A percentile compares a stretch with the other conserved stretches of the same genome.
Evolutionary conservation across 164 flowering plant genomes (phyloP).

Genomic region (Liquidambar formosana): DNA sequence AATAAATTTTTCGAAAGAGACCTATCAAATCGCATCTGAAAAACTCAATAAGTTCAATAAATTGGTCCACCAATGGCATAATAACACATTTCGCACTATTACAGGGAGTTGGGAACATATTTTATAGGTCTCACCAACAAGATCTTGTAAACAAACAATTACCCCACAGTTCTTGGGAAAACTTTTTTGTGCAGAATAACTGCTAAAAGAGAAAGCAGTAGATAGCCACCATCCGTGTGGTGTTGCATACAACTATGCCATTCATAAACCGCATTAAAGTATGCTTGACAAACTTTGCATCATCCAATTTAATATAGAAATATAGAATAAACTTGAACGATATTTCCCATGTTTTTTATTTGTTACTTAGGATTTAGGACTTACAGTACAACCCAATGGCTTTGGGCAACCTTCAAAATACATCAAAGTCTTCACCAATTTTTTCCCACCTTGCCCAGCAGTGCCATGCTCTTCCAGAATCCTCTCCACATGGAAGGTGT

Average conservation of each 20-base stretch:
- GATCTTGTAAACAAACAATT: neutral
- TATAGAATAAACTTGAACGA: neutral
- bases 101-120: neutral
- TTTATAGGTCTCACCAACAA: neutral
- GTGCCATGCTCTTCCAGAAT: conserved; percentile 55
- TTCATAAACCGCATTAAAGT: neutral
- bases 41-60: neutral
- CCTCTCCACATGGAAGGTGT: conserved; percentile 55
- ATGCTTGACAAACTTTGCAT: neutral
- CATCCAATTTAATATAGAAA: neutral
- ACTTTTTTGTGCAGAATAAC: neutral
- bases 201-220: too few relatives aligned
- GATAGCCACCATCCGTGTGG: too few relatives aligned
- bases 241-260: neutral
- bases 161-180: neutral
- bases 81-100: neutral
- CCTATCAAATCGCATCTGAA: neutral
- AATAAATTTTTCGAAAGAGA: neutral
- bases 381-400: conserved; percentile 71
- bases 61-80: neutral
- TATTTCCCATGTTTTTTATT: too few relatives aligned
- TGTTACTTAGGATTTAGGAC: conserved; percentile 4
- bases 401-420: conserved; percentile 75
- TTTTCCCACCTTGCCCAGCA: conserved; percentile 58
- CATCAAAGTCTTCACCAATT: conserved; percentile 59